Base-by-base conservation (phyloP, 768 basidiomycete species). In the Lactarius tabidus region DNA sequence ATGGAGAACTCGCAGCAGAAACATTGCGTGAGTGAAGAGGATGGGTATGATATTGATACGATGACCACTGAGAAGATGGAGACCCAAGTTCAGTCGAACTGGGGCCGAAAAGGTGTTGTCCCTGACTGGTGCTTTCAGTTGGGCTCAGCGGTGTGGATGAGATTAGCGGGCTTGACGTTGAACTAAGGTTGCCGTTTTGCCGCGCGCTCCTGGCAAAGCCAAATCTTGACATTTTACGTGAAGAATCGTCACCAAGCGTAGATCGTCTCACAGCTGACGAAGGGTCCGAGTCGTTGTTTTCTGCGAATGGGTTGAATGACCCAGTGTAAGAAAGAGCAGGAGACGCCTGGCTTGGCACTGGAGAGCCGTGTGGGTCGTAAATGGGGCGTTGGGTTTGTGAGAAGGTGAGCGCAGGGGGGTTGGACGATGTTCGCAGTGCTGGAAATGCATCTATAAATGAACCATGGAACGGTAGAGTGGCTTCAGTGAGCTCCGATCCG, bases 271-370 rank as follows among this genome's bases (percentile, higher is more conserved):
- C 63, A 70, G 68, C 31, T 66, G 70, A 29, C 72, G 67, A 20
- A 71, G 73, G 23, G 78, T 70, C 28, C 14, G 85, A 85, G 15
- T 89, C 86, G 23, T 66, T 74, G 15, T 72, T 67, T 62, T 92
- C 89, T 12, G 84, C 85, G 70, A 93, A 93, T 0, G 91, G 91
- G 74, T 93, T 88, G 72, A 93, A 92, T 4, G 88, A 85, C 0
- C 90, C 90, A 4, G 85, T 79, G 71, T 92, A 92, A 68, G 79
- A 81, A 3, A 82, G 77, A 28, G 77, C 77, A 56, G 77, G 78
- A 20, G 78, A 76, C 2, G 80, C 74, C 63, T 82, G 82, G 53
- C 77, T 80, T 54, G 85, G 84, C 8, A 79, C 67, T 3, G 78
- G 74, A 26, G 79, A 74, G 18, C 76, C 72, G 51, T 80, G 77